phyloP scores from a whole-genome alignment of 768 basidiomycete species.

The Trametes cingulata region DNA sequence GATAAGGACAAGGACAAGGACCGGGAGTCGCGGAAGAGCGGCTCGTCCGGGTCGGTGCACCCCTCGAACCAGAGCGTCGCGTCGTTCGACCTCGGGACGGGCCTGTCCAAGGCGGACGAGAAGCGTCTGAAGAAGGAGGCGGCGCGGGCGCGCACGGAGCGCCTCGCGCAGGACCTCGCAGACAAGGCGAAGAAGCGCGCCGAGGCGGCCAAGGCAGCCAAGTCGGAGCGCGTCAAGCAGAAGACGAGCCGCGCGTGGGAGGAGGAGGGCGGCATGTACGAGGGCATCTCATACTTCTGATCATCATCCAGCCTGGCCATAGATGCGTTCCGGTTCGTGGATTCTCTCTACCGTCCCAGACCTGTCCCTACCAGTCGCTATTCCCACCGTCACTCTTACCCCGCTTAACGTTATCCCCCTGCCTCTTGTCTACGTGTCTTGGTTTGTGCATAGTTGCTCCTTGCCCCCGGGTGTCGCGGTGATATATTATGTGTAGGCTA shows the following conservation, averaged over 20 bases:
- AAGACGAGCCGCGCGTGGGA: slow-evolving; percentile 15
- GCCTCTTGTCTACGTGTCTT: background rate
- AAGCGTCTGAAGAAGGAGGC: slow-evolving; percentile 46
- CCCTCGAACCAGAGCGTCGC: slow-evolving; percentile 14
- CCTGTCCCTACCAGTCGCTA: no score
- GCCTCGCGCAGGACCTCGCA: slow-evolving; percentile 48
- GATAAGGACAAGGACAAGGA: slow-evolving; percentile 20
- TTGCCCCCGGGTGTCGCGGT: background rate
- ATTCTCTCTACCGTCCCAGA: no score
- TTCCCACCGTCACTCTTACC: no score
- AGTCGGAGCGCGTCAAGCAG: slow-evolving; percentile 12
- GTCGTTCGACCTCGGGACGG: slow-evolving; percentile 15
- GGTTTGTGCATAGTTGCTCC: background rate
- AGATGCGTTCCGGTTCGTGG: no score
- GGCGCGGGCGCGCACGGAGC: slow-evolving; percentile 40
- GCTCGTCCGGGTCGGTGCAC: slow-evolving; percentile 7
- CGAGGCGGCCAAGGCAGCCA: slow-evolving; percentile 24
- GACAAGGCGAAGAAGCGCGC: slow-evolving; percentile 34
- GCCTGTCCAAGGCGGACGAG: slow-evolving; percentile 35
- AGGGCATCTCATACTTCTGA: slow-evolving; percentile 21
- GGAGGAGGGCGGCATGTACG: slow-evolving; percentile 19
- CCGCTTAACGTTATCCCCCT: background rate
- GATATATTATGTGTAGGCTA: slow-evolving; percentile 17
- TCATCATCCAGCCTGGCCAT: background rate
- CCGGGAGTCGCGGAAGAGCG: slow-evolving; percentile 16